Evolutionary conservation across 495 filamentous ascomycete genomes (phyloP).

Genomic region (Aspergillus baeticus): DNA sequence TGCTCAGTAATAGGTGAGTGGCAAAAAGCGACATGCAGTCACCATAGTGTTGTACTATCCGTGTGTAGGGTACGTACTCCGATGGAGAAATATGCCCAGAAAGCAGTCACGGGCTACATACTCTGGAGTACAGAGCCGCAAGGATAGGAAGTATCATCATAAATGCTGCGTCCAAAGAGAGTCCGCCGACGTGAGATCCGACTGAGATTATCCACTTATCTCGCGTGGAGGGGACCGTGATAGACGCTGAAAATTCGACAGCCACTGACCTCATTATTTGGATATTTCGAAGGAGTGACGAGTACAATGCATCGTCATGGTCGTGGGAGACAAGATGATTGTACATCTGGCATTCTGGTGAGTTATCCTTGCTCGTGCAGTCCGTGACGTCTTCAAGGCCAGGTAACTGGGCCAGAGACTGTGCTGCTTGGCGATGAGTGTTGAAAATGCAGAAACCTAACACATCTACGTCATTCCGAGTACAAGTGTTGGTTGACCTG

Average conservation of each 20-base stretch:
- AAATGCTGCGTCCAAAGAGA: background rate
- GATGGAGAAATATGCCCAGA: no score
- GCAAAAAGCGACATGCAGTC: no score
- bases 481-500: background rate
- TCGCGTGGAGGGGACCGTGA: background rate
- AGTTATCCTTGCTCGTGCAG: background rate
- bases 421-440: background rate
- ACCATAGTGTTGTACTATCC: no score
- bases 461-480: constrained; percentile 1
- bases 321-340: no score
- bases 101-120: no score
- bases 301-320: background rate
- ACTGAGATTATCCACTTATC: constrained; percentile 2
- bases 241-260: background rate
- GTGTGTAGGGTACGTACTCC: no score
- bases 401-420: background rate
- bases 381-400: background rate
- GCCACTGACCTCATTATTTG: background rate
- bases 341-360: background rate
- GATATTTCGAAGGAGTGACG: background rate
- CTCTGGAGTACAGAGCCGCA: no score
- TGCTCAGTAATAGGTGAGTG: no score
- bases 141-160: no score
- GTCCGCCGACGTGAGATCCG: background rate
- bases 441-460: background rate